Conservation (phyloP, 2,329 filamentous ascomycete species). For the Arachnopeziza araneosa region DNA sequence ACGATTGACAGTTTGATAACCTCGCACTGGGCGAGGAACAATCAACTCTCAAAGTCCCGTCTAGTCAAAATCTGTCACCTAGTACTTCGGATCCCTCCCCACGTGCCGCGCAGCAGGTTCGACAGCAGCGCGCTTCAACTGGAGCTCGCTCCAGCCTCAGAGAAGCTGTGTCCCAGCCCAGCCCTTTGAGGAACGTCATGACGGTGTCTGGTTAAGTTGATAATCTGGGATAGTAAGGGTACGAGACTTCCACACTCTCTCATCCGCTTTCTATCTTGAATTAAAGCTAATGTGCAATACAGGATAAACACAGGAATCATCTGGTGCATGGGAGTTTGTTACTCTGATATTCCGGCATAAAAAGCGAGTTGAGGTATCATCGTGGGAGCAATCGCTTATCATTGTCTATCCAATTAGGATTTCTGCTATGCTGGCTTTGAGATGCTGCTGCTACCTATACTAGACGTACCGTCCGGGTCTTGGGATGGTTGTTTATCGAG, state of each 20-base stretch:
- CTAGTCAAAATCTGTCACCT: slow-evolving; percentile 37
- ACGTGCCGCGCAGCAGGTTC: slow-evolving; percentile 39
- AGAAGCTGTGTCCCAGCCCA: slow-evolving; percentile 50
- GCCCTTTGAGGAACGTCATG: slow-evolving; percentile 65
- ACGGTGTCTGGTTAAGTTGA: slow-evolving; percentile 37
- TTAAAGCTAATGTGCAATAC: background rate
- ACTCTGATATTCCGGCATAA: background rate
- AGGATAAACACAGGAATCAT: background rate
- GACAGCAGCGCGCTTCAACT: slow-evolving; percentile 33
- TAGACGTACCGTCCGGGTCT: background rate
- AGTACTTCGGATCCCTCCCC: slow-evolving; percentile 24
- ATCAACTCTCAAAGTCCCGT: slow-evolving; percentile 54
- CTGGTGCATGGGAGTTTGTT: background rate
- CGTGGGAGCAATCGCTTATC: background rate
- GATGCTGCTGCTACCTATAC: background rate
- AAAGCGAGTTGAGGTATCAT: background rate
- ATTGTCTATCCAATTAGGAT: background rate
- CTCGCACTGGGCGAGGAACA: slow-evolving; percentile 83
- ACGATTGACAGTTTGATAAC: slow-evolving; percentile 83
- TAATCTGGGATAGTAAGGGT: slow-evolving; percentile 21
- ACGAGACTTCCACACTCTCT: background rate
- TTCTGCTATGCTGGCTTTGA: background rate
- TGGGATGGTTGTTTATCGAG: background rate
- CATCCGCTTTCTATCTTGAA: background rate
- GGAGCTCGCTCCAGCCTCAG: slow-evolving; percentile 31